A percentile compares a stretch with the other conserved stretches of the same genome.
Evolutionary conservation across 2,329 filamentous ascomycete species (phyloP).

Genomic region (Catunica adiposa): DNA sequence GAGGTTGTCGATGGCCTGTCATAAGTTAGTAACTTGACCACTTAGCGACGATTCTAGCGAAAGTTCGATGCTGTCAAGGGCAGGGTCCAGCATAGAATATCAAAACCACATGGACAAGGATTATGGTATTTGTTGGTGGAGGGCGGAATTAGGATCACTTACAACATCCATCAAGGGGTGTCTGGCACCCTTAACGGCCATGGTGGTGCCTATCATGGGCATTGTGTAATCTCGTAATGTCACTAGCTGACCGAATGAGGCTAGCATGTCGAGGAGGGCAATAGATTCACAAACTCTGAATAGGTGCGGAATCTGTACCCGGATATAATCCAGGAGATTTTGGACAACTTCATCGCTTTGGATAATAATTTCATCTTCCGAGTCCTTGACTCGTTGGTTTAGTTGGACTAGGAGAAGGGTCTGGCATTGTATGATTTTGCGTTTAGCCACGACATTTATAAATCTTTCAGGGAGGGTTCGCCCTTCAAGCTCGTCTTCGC

Average conservation of each 20-base stretch:
- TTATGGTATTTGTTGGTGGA: too few species aligned
- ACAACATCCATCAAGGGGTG: conserved; percentile 66
- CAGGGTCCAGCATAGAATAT: neutral
- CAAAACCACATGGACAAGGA: too few species aligned
- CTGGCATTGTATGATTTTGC: conserved; percentile 68
- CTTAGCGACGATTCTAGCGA: neutral
- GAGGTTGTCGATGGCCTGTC: conserved; percentile 37
- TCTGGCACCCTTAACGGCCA: conserved; percentile 57
- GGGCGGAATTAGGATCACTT: conserved; percentile 9
- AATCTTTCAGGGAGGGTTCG: conserved; percentile 47
- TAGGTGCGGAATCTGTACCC: conserved; percentile 51
- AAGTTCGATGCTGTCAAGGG: neutral
- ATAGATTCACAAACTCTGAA: conserved; percentile 79
- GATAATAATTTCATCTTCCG: conserved; percentile 66
- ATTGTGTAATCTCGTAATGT: conserved; percentile 43
- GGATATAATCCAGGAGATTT: conserved; percentile 54
- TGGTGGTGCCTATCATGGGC: conserved; percentile 49
- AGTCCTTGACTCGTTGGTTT: conserved; percentile 60
- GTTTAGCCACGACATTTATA: conserved; percentile 60
- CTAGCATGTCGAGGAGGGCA: conserved; percentile 72
- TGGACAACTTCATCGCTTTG: conserved; percentile 68
- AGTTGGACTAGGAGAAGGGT: conserved; percentile 71
- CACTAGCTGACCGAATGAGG: conserved; percentile 58
- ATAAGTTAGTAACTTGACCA: neutral
- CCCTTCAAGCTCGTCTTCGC: conserved; percentile 43